Evolutionary conservation across 2,329 filamentous ascomycete genomes (phyloP), one percentile per base, ranked within the genome.

Genomic region (Nemania sp.): DNA sequence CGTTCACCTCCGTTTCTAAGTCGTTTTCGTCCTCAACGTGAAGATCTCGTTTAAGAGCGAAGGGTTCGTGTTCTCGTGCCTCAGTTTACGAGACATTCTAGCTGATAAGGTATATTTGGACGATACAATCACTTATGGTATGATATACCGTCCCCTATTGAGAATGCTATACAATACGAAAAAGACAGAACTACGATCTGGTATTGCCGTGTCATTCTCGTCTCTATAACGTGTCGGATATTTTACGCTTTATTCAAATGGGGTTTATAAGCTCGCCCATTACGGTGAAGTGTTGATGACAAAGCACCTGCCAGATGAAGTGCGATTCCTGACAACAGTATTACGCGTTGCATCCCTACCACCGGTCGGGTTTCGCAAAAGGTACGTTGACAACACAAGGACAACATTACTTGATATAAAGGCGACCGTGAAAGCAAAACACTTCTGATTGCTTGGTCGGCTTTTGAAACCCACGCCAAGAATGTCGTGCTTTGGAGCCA

Each of bases 1-100:
- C n/a, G n/a, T 69, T 65, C 13, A 68, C 67, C 15, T 73, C 67
- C 15, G 67, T 69, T 35, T 59, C 64, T 5, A 64, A 67, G 48
- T 73, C 71, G 15, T 58, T 45, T 29, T 58, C 54, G 37, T 69
- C 68, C 69, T n/a, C 67, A 13, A 60, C 64, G 25, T 52, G 65
- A 43, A 68, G 54, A 47, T 29, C 7, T 7, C 7, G 43, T 63
- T 25, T 60, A 57, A 46, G 67, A 67, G 2, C 40, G 25, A 29
- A 29, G 7, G 3, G 25, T 29, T 29, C 25, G 7, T 29, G 7
- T 29, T 29, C 25, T 29, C n/a, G 25, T 4, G 25, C 25, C 25
- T 29, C 25, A 29, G 25, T 7, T 29, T 7, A 7, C 25, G 25
- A 29, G 25, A 7, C 25, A 29, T 29, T 29, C 4, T 29, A 29